These are phyloP conservation scores for Xerocomus brunneocitrinus DNA, from an alignment of 768 basidiomycete genomes.

Conservation along the genomic window DNA sequence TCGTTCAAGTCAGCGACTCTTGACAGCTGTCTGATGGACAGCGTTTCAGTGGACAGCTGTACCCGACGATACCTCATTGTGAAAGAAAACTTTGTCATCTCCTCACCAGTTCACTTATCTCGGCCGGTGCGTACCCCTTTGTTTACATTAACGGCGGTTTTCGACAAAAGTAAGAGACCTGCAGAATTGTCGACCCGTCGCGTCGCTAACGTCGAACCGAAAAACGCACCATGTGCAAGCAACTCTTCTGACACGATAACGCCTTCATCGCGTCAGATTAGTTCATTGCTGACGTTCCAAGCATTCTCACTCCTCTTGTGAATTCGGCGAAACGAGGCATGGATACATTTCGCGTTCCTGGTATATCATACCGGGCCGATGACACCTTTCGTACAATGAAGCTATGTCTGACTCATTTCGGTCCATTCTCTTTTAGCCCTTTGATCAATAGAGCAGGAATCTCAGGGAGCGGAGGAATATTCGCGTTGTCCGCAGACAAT, in stretches of 20 bases:
- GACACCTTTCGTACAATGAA: too few species aligned
- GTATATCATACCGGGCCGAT: neutral
- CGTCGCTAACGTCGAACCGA: neutral
- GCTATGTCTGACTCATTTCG: neutral
- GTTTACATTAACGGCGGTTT: too few species aligned
- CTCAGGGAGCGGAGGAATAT: neutral
- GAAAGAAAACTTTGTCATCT: too few species aligned
- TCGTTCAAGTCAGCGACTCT: neutral
- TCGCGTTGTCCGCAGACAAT: neutral
- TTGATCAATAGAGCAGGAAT: neutral
- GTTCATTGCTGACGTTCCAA: neutral
- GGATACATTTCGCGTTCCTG: neutral
- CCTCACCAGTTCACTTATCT: too few species aligned
- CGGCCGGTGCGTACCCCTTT: too few species aligned
- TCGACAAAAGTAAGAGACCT: too few species aligned
- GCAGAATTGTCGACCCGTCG: too few species aligned
- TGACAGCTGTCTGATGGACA: neutral
- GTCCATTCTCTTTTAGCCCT: neutral
- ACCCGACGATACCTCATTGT: neutral
- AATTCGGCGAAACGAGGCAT: neutral
- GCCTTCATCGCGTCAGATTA: neutral
- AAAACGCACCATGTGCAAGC: neutral
- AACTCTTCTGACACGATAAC: neutral
- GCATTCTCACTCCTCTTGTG: neutral
- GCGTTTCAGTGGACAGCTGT: too few species aligned